Percentiles rank a stretch among this genome's conserved stretches.
Conservation (phyloP, 1,284 basidiomycete genomes). For the Cutaneotrichosporon cyanovorans region DNA sequence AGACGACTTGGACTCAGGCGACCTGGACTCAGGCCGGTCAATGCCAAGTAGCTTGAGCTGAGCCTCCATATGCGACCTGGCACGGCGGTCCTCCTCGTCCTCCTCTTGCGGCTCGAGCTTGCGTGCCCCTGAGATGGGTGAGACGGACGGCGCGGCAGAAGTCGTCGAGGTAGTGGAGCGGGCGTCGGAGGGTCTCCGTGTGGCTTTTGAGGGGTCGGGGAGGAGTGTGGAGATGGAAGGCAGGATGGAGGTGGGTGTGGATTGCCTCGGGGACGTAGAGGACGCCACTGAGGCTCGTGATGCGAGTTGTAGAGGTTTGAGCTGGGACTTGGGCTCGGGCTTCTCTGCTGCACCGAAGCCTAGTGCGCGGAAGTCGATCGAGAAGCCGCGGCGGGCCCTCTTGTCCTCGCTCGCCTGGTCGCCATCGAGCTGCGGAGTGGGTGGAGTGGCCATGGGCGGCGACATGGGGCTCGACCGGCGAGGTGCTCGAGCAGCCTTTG, state of each 20-base stretch:
- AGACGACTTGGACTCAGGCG: not conserved
- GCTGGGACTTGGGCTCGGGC: constrained; percentile 17
- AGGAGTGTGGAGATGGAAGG: no score
- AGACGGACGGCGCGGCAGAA: not conserved
- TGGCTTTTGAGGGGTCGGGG: no score
- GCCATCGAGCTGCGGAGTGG: no score
- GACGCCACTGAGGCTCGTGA: constrained; percentile 8
- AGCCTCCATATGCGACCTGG: constrained; percentile 73
- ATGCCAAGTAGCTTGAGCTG: constrained; percentile 90
- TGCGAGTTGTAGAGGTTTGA: constrained; percentile 30
- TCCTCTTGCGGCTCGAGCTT: constrained; percentile 58
- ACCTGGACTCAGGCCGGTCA: constrained; percentile 29
- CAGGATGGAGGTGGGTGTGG: no score
- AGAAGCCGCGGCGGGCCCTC: constrained; percentile 39
- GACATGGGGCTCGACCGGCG: no score
- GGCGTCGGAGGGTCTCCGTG: no score
- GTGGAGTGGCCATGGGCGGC: no score
- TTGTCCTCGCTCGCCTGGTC: constrained; percentile 25
- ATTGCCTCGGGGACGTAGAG: not conserved
- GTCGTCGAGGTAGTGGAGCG: no score
- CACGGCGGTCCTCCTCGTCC: constrained; percentile 77
- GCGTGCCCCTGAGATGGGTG: constrained; percentile 24
- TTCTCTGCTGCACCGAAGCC: constrained; percentile 31
- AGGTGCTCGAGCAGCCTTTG: no score
- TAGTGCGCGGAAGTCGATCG: constrained; percentile 41